Base-by-base conservation (phyloP, 805 yeast genomes). In the Grigorovia transvaalensis region DNA sequence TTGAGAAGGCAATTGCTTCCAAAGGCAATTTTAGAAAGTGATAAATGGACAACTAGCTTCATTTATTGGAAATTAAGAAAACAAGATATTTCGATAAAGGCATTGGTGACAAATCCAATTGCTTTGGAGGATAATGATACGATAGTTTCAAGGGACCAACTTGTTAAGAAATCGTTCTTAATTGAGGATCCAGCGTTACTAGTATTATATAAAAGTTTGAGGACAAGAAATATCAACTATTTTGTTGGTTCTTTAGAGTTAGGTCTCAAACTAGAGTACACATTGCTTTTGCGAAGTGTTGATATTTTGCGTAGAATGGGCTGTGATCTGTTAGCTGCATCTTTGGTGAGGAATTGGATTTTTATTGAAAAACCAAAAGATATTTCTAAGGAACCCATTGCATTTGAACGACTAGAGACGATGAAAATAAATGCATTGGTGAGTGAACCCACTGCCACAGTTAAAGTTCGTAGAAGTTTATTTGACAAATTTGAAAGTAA, bases 241-340 rank as follows among this genome's bases (percentile, higher is more conserved):
- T 71, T 76, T 46, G 63, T 72, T 51, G 85, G 82, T 1, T 73
- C 82, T 0, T 50, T 71, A 27, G 64, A 61, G 40, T 58, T 74
- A 5, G 71, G 73, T 8, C 65, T 79, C 9, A 68, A 57, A 11
- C 50, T 61, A 4, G 97, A 91, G 59, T 79, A 77, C 51, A 71
- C 74, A 4, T 82, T 84, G 59, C 75, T 89, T 15, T 60, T 78
- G 12, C 78, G 81, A 55, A 84, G 83, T 8, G 75, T 85, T 8
- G 71, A 76, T 41, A 83, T 88, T 54, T 86, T 88, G 60, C 74
- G 80, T 15, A 73, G 95, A 52, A 88, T 90, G 96, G 98, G 98
- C 0, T 90, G 98, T 68, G 95, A 90, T 59, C 78, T 81, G 54
- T 65, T 91, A 44, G 81, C 89, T 0, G 62, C 86, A 23, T 75